Evolutionary conservation across 768 basidiomycete genomes (phyloP).

Genomic region (Albatrellus ellisii): DNA sequence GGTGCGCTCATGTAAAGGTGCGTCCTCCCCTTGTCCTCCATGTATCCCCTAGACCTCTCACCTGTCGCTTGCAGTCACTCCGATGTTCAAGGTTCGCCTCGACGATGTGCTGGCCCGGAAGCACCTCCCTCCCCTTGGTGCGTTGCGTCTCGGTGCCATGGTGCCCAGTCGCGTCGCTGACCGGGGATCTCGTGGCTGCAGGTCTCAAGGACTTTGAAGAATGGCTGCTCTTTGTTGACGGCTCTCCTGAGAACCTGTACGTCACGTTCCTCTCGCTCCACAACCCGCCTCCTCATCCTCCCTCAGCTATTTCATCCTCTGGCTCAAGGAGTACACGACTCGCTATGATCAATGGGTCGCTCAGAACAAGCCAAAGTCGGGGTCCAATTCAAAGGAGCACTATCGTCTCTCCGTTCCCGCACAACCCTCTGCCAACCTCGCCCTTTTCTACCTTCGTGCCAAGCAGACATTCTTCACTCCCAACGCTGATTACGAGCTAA

Average conservation of each 20-base stretch:
- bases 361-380: slow-evolving; percentile 58
- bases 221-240: slow-evolving; percentile 71
- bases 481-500: slow-evolving; percentile 56
- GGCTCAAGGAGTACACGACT: slow-evolving; percentile 68
- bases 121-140: slow-evolving; percentile 68
- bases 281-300: slow-evolving; percentile 1
- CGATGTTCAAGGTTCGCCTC: slow-evolving; percentile 50
- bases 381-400: slow-evolving; percentile 21
- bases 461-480: slow-evolving; percentile 75
- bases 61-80: slow-evolving; percentile 29
- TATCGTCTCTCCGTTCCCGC: slow-evolving; percentile 12
- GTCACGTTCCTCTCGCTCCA: slow-evolving; percentile 13
- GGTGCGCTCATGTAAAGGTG: slow-evolving; percentile 52
- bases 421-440: slow-evolving; percentile 27
- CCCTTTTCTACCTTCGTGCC: slow-evolving; percentile 67
- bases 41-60: neutral
- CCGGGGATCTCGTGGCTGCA: neutral
- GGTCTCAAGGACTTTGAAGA: slow-evolving; percentile 43
- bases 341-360: slow-evolving; percentile 45
- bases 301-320: slow-evolving; percentile 63
- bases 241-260: slow-evolving; percentile 61
- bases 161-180: neutral
- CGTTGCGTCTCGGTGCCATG: slow-evolving; percentile 10
- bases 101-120: slow-evolving; percentile 67
- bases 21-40: slow-evolving; percentile 5